phyloP scores from a whole-genome alignment of 2,329 filamentous ascomycete species.

The Penicillium sumatraense region DNA sequence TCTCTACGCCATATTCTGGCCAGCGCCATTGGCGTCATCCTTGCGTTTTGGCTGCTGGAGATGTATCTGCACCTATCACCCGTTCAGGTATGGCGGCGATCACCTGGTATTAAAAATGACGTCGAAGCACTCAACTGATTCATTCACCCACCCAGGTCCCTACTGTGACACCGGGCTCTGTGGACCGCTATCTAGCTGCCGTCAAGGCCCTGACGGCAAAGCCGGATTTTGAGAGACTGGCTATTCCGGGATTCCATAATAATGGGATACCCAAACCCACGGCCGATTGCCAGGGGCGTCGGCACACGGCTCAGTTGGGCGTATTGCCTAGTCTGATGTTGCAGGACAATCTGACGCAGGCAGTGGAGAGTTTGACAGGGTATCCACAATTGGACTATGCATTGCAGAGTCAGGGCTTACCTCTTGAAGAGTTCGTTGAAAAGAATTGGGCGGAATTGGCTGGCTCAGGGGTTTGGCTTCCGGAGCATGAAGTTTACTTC shows the following conservation, averaged over 20 bases:
- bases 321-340: slow-evolving; percentile 18
- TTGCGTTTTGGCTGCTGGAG: slow-evolving; percentile 3
- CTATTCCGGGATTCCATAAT: slow-evolving; percentile 6
- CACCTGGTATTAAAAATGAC: slow-evolving; percentile 19
- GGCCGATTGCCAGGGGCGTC: slow-evolving; percentile 17
- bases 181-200: neutral
- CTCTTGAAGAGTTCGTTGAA: slow-evolving; percentile 13
- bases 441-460: slow-evolving; percentile 22
- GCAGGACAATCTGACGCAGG: slow-evolving; percentile 19
- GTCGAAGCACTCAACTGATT: neutral
- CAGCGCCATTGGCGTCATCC: slow-evolving; percentile 25
- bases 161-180: neutral
- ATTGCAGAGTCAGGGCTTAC: slow-evolving; percentile 15
- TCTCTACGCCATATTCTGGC: neutral
- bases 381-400: slow-evolving; percentile 23
- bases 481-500: slow-evolving; percentile 22
- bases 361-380: slow-evolving; percentile 15
- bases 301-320: slow-evolving; percentile 19
- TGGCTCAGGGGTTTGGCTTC: slow-evolving; percentile 27
- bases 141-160: slow-evolving; percentile 2
- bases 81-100: neutral
- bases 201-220: neutral
- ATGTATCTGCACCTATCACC: slow-evolving; percentile 5
- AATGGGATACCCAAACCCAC: neutral
- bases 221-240: neutral